Conservation (phyloP, 371 early-diverging fungal species). For the Saksenaea vasiformis region DNA sequence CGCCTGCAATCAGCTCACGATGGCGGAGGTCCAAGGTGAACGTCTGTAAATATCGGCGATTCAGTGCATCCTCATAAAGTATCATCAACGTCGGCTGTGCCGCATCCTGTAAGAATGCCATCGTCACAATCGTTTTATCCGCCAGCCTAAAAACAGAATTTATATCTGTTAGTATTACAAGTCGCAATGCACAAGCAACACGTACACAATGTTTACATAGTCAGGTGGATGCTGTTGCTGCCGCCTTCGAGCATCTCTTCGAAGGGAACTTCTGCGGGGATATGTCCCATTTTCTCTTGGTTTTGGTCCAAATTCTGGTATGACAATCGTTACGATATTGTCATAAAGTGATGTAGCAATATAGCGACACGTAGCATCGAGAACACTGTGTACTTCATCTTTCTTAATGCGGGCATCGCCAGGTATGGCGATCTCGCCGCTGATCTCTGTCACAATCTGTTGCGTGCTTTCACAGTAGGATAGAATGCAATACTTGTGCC, state of each 20-base stretch:
- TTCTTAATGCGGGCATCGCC: conserved; percentile 49
- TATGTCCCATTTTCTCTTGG: conserved; percentile 27
- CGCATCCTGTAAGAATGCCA: conserved; percentile 65
- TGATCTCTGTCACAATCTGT: conserved; percentile 61
- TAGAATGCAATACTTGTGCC: conserved; percentile 61
- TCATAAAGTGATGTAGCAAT: conserved; percentile 38
- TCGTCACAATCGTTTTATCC: conserved; percentile 69
- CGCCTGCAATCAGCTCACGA: conserved; percentile 47
- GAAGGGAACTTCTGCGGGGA: conserved; percentile 11
- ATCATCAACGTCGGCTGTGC: conserved; percentile 66
- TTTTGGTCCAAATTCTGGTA: conserved; percentile 21
- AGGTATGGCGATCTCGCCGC: conserved; percentile 63
- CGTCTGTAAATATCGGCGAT: conserved; percentile 63
- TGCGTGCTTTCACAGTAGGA: conserved; percentile 52
- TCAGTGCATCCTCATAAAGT: conserved; percentile 74
- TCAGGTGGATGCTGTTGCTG: conserved; percentile 10
- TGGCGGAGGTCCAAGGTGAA: conserved; percentile 58
- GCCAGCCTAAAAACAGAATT: conserved; percentile 51
- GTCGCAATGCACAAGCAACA: not conserved
- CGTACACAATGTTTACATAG: conserved; percentile 16
- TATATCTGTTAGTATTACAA: not conserved
- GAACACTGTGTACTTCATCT: conserved; percentile 34
- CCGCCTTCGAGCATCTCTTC: conserved; percentile 8
- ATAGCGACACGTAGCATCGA: conserved; percentile 60
- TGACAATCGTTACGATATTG: conserved; percentile 31